Evolutionary conservation across 2,329 filamentous ascomycete species (phyloP), one percentile per base, ranked within the genome.

Genomic region (Colletotrichum sp.): DNA sequence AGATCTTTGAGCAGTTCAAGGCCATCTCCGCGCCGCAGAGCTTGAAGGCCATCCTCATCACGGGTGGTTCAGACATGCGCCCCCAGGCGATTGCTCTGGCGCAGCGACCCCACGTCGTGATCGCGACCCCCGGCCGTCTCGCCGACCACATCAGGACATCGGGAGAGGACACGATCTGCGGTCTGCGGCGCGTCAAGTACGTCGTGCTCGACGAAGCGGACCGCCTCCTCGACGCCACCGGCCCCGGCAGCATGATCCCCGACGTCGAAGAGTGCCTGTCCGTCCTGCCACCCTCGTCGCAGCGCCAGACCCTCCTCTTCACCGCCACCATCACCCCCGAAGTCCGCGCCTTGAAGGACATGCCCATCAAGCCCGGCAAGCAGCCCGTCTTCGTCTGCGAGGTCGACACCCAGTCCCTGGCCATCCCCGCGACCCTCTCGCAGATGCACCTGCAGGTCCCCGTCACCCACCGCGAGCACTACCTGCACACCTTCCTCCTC

Each of bases 151-250:
- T 99, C 80, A 91, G 92, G 51, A 96, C 92, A 2, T 98, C 96
- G 18, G 97, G 97, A 57, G 92, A 96, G 79, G 97, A 99, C 81
- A 98, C 96, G 0, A 91, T 97, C 73, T 92, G 92, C 73, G 96
- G 95, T 1, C 86, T 99, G 59, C 89, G 92, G 21, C 90, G 96
- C 65, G 93, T 95, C 31, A 92, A 91, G 71, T 96, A 94, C 82
- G 94, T 98, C 4, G 95, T 99, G 9, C 92, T 99, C 55, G 97
- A 99, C 81, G 97, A 99, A 87, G 97, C 97, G 6, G 97, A 99
- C 85, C 91, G 97, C 58, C 88, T 99, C 47, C 90, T 99, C 58
- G 90, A 93, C 51, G 90, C 92, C 38, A 90, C 91, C 64, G 91
- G 90, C 1, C 89, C 90, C 21, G 96, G 96, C 31, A 96, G 93